phyloP scores from a whole-genome alignment of 495 filamentous ascomycete species.

The Cairneyella variabilis region DNA sequence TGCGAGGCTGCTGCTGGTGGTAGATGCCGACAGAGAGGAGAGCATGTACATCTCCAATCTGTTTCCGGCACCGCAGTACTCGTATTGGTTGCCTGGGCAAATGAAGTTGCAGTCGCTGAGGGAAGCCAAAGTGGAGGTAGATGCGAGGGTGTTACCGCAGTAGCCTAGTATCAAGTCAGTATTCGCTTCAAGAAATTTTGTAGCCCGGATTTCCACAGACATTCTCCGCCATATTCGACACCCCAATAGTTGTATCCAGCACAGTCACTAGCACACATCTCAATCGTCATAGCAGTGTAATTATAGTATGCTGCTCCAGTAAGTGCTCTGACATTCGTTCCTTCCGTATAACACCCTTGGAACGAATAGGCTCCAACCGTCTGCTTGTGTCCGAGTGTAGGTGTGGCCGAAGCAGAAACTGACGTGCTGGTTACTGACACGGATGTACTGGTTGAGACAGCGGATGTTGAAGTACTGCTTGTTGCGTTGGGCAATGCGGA shows the following conservation, averaged over 20 bases:
- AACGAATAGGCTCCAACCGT: constrained; percentile 39
- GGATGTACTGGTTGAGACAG: constrained; percentile 18
- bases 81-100: constrained; percentile 40
- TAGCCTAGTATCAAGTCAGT: constrained; percentile 30
- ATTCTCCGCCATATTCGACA: constrained; percentile 50
- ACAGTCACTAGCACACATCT: constrained; percentile 37
- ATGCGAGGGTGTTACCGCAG: constrained; percentile 43
- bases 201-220: constrained; percentile 32
- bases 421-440: constrained; percentile 19
- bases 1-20: constrained; percentile 1
- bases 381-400: constrained; percentile 14
- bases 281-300: constrained; percentile 46
- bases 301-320: constrained; percentile 27
- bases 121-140: constrained; percentile 35
- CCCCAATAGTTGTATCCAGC: constrained; percentile 44
- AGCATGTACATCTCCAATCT: constrained; percentile 25
- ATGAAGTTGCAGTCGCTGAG: constrained; percentile 45
- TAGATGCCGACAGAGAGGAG: neutral
- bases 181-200: constrained; percentile 9
- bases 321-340: constrained; percentile 25
- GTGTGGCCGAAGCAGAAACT: constrained; percentile 13
- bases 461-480: constrained; percentile 16
- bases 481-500: constrained; percentile 8
- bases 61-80: constrained; percentile 40
- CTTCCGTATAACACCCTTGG: constrained; percentile 47